phyloP scores from a whole-genome alignment of 2,329 filamentous ascomycete species.

The Thelonectria rubi region DNA sequence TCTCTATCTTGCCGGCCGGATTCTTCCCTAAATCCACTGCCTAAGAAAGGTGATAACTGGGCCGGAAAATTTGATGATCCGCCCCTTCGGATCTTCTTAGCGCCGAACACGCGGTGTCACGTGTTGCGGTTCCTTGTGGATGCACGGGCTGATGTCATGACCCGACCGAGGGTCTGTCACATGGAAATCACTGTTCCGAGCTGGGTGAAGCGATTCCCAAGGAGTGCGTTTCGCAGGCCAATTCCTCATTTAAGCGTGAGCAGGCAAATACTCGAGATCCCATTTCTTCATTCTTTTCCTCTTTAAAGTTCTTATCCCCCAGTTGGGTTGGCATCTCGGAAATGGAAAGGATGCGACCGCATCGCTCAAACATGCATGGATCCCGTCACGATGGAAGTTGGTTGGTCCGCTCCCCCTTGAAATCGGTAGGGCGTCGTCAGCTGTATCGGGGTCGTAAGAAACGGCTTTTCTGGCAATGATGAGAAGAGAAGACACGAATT shows the following conservation, averaged over 20 bases:
- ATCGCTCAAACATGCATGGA: not conserved
- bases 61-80: slow-evolving; percentile 18
- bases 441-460: not conserved
- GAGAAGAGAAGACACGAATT: too few relatives aligned
- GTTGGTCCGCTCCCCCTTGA: not conserved
- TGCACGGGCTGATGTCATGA: slow-evolving; percentile 38
- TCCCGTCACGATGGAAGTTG: not conserved
- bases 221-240: not conserved
- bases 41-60: not conserved
- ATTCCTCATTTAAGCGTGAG: not conserved
- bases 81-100: slow-evolving; percentile 1
- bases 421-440: not conserved
- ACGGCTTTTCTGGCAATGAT: not conserved
- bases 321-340: not conserved
- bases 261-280: not conserved
- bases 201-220: not conserved
- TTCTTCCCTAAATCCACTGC: slow-evolving; percentile 2
- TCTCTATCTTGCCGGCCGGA: not conserved
- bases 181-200: slow-evolving; percentile 26
- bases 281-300: not conserved
- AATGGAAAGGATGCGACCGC: not conserved
- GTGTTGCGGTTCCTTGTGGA: slow-evolving; percentile 22
- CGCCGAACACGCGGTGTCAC: slow-evolving; percentile 26
- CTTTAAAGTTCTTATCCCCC: not conserved
- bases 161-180: slow-evolving; percentile 20